Evolutionary conservation across 805 yeast species (phyloP), one percentile per base, ranked within the genome.

Genomic region (Wickerhamiella azymoides): DNA sequence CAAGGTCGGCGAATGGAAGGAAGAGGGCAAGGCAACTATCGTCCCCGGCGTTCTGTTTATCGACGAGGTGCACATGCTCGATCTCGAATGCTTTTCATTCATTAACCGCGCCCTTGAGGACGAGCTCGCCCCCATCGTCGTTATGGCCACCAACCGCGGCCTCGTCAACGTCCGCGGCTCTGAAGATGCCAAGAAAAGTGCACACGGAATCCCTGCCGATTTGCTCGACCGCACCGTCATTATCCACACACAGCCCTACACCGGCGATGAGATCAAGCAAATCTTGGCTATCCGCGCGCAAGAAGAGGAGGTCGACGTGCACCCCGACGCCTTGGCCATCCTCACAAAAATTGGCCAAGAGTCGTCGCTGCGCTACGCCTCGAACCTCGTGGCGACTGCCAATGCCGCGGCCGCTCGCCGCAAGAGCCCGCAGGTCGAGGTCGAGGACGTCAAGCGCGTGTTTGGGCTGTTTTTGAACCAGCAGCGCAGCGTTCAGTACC

Each of bases 31-130:
- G 64, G 98, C 98, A 42, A 69, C 89, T 62, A 85, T 92, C 53
- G 85, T 85, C 36, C 97, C 98, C 11, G 99, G 99, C 57, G 99
- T 92, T 14, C 70, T 92, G 55, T 92, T 92, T 64, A 86, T 92
- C 55, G 99, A 92, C 65, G 99, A 92, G 68, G 96, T 88, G 43
- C 95, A 92, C 66, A 92, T 92, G 97, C 76, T 92, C 52, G 99
- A 92, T 64, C 81, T 92, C 57, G 99, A 92, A 65, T 80, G 95
- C 58, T 92, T 92, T 61, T 83, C 97, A 14, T 92, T 84, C 64
- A 75, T 92, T 56, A 92, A 92, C 68, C 77, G 96, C 54, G 99
- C 99, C 10, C 71, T 92, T 49, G 99, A 92, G 68, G 94, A 86
- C 58, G 94, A 86, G 50, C 81, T 92, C 63, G 84, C 97, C 13